Evolutionary conservation across 164 flowering plant species (phyloP).

Genomic region (Pachysandra terminalis): DNA sequence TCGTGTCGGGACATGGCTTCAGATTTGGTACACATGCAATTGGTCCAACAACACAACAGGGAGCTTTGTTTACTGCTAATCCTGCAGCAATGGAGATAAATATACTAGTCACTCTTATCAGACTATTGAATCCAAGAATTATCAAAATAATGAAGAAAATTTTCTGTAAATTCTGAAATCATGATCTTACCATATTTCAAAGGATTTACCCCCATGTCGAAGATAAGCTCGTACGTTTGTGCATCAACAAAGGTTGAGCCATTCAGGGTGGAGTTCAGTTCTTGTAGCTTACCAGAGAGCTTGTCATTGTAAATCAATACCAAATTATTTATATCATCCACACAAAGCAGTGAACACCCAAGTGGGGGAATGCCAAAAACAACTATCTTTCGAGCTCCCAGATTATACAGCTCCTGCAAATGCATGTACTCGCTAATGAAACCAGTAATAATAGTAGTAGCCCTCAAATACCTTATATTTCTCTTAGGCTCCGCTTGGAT

Average conservation of each 20-base stretch:
- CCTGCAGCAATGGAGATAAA: conserved; percentile 24
- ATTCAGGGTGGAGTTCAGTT: conserved; percentile 25
- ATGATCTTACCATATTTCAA: conserved; percentile 35
- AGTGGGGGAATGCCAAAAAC: conserved; percentile 24
- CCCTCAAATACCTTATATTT: no score
- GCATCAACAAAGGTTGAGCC: conserved; percentile 37
- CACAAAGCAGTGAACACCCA: conserved; percentile 46
- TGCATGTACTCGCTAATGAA: neutral
- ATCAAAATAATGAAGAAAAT: no score
- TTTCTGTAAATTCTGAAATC: no score
- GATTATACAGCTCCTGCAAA: conserved; percentile 7
- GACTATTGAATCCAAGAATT: no score
- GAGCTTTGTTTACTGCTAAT: conserved; percentile 21
- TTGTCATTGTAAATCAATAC: conserved; percentile 25
- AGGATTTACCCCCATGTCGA: conserved; percentile 34
- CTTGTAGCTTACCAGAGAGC: conserved; percentile 27
- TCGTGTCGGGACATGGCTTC: conserved; percentile 25
- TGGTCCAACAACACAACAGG: conserved; percentile 42
- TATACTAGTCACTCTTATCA: no score
- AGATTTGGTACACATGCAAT: conserved; percentile 39
- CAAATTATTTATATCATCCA: conserved; percentile 30
- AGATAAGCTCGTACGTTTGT: conserved; percentile 19
- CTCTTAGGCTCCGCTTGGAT: no score
- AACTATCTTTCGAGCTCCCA: conserved; percentile 15
- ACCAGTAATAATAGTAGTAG: no score